phyloP scores from a whole-genome alignment of 345 rosid genomes.

The Citrus inodora region DNA sequence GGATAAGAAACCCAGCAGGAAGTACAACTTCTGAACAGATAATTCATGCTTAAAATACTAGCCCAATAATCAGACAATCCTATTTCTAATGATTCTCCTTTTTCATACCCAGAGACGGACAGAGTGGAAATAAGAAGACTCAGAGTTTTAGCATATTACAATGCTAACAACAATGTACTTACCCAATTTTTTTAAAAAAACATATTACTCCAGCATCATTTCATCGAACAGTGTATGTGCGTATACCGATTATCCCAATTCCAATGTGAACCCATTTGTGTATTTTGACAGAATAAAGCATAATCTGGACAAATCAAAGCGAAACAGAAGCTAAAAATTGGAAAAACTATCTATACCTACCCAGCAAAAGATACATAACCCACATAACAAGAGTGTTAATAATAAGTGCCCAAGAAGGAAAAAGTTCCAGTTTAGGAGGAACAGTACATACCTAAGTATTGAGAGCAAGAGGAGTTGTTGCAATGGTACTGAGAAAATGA shows the following conservation, averaged over 20 bases:
- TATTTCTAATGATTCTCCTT: background rate
- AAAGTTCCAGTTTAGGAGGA: background rate
- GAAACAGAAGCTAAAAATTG: background rate
- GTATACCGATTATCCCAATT: background rate
- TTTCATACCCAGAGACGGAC: background rate
- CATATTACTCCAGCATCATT: background rate
- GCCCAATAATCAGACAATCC: background rate
- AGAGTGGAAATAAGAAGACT: background rate
- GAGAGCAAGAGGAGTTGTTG: background rate
- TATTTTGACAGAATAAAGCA: background rate
- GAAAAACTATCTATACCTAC: background rate
- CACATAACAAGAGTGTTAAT: background rate
- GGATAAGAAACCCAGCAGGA: background rate
- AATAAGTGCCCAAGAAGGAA: background rate
- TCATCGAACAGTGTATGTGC: background rate
- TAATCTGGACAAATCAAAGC: background rate
- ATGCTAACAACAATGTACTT: background rate
- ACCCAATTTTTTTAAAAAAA: background rate
- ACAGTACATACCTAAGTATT: background rate
- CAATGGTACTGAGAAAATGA: background rate
- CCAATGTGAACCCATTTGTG: no score
- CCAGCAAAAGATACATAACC: background rate
- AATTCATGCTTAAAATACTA: background rate
- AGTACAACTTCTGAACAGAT: background rate
- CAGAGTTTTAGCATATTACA: background rate